Evolutionary conservation across 495 filamentous ascomycete species (phyloP).

Genomic region (Melanomma pulvis-pyrius): DNA sequence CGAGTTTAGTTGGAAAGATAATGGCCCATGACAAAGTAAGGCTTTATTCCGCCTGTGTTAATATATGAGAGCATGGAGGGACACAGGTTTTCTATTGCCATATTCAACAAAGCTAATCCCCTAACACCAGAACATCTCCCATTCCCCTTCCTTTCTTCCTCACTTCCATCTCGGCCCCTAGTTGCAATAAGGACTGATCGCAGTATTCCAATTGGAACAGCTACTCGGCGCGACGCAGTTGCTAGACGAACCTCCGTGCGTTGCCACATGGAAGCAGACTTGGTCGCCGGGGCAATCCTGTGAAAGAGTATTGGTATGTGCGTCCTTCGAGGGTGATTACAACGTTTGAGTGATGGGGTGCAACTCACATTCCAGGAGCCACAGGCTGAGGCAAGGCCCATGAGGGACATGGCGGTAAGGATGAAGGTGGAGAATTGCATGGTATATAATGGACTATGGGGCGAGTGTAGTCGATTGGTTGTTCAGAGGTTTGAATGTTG

Average conservation of each 20-base stretch:
- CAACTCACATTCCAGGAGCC: neutral
- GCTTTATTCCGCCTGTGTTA: too few relatives aligned
- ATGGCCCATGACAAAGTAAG: too few relatives aligned
- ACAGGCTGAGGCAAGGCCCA: neutral
- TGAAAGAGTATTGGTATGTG: neutral
- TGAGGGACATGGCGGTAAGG: neutral
- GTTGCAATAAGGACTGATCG: neutral
- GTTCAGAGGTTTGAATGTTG: neutral
- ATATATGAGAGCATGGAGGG: too few relatives aligned
- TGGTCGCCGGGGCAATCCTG: neutral
- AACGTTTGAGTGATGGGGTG: too few relatives aligned
- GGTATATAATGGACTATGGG: too few relatives aligned
- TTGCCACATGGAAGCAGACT: neutral
- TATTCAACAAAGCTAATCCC: too few relatives aligned
- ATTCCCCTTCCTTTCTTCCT: too few relatives aligned
- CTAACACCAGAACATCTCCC: too few relatives aligned
- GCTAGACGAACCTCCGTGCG: neutral
- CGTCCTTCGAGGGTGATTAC: neutral
- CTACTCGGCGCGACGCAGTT: neutral
- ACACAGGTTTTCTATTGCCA: too few relatives aligned
- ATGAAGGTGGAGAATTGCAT: neutral
- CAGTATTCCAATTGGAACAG: neutral
- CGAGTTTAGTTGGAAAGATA: too few relatives aligned
- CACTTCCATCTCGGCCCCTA: neutral
- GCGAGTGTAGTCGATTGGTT: too few relatives aligned